Percentiles rank a stretch among this genome's conserved stretches.
phyloP scores from a whole-genome alignment of 768 basidiomycete species.

The Boletellus ananas region DNA sequence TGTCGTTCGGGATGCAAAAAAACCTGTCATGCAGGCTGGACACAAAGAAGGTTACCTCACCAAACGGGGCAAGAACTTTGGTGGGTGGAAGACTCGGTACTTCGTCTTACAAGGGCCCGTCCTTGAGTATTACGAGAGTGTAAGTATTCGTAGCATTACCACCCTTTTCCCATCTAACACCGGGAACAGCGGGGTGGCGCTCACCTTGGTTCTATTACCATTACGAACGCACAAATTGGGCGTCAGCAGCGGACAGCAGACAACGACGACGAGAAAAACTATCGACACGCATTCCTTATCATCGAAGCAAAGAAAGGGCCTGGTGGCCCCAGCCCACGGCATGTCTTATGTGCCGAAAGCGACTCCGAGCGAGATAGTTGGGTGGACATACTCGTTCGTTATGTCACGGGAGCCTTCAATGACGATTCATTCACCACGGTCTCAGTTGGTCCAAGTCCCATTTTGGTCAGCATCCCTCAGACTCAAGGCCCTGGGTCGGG shows the following conservation, averaged over 20 bases:
- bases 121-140: constrained; percentile 93
- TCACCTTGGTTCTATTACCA: constrained; percentile 84
- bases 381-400: constrained; percentile 91
- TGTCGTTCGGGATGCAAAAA: constrained; percentile 70
- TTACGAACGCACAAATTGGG: constrained; percentile 94
- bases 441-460: constrained; percentile 32
- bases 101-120: constrained; percentile 90
- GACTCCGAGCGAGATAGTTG: constrained; percentile 90
- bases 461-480: constrained; percentile 24
- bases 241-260: constrained; percentile 73
- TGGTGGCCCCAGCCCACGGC: constrained; percentile 67
- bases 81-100: constrained; percentile 95
- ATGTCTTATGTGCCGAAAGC: constrained; percentile 95
- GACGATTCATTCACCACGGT: constrained; percentile 56
- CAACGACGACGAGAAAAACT: constrained; percentile 85
- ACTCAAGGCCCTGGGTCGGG: constrained; percentile 27
- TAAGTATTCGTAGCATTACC: constrained; percentile 43
- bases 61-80: constrained; percentile 96
- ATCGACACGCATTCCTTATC: constrained; percentile 95
- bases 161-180: constrained; percentile 9
- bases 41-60: constrained; percentile 96
- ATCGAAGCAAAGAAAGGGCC: constrained; percentile 82
- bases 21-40: constrained; percentile 73
- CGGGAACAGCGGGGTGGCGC: constrained; percentile 74
- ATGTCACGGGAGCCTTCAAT: constrained; percentile 78